Evolutionary conservation across 164 flowering plant genomes (phyloP).

Genomic region (Berberis thunbergii): DNA sequence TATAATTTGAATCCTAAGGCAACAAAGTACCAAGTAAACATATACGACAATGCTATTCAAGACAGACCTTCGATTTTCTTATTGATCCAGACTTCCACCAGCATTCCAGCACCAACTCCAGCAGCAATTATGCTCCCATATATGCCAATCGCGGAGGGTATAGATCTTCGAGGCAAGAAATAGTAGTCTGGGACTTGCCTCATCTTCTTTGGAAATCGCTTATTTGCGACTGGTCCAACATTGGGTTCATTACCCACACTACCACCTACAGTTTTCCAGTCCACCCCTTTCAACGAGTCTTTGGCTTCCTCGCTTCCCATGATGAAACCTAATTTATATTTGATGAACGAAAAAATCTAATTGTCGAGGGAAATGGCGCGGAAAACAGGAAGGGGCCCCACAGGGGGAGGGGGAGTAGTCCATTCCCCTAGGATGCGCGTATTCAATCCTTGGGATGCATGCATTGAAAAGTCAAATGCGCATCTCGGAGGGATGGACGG

Average conservation of each 20-base stretch:
- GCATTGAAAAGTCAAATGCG: no score
- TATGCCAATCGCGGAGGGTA: constrained; percentile 45
- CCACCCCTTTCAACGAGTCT: constrained; percentile 47
- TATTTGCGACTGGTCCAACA: constrained; percentile 32
- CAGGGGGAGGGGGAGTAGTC: no score
- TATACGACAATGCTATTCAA: neutral
- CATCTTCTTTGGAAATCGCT: constrained; percentile 52
- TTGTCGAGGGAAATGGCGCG: no score
- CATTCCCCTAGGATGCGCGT: no score
- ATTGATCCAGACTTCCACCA: constrained; percentile 67
- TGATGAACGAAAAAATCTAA: no score
- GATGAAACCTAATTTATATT: neutral
- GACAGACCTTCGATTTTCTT: constrained; percentile 50
- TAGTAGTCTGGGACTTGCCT: constrained; percentile 73
- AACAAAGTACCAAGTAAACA: neutral
- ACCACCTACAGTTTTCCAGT: constrained; percentile 45
- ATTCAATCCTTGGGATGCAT: no score
- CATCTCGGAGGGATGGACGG: no score
- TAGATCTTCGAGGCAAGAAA: constrained; percentile 70
- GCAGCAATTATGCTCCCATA: constrained; percentile 64
- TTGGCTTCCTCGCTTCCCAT: constrained; percentile 32
- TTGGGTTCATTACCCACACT: constrained; percentile 17
- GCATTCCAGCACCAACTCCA: constrained; percentile 86
- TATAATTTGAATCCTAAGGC: no score
- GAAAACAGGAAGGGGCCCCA: no score